Base-by-base conservation (phyloP, 352 stramenopile genomes). In the Pseudoperonospora humuli region DNA sequence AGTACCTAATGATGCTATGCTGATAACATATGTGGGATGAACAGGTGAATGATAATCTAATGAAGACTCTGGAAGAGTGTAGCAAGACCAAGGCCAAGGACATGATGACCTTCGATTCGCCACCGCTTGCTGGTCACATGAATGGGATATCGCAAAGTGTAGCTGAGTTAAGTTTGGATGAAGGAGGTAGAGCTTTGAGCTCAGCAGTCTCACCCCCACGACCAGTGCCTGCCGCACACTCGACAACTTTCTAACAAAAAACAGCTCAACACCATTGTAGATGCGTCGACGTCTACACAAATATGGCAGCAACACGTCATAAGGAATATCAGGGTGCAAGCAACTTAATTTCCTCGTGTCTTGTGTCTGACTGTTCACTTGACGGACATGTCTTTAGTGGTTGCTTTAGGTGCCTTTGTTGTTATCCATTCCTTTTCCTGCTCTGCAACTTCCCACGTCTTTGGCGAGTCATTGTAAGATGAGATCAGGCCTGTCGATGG, bases 41-140 rank as follows among this genome's bases (percentile, higher is more conserved):
- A 29, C 38, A 90, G 78, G 75, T 87, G 15, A 92, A 92, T 43
- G 79, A 92, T 50, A 64, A 75, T 54, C 60, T 92, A 51, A 86
- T 89, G 58, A 84, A 84, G 42, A 77, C 57, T 2, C 45, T 92
- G 19, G 75, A 88, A 18, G 79, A 87, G 52, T 73, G 61, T 33
- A 62, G 33, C 20, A 50, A 68, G 19, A 46, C 37, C 3, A 55
- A 61, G 33, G 44, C 39, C 14, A 56, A 53, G 10, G 51, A 59
- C 35, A 57, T 89, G 39, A 79, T 89, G 17, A 64, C 44, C 10
- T 83, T 85, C 8, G 73, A 88, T 24, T 86, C 71, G 1, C 74
- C 74, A 6, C 64, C 64, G 4, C 57, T 52, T 23, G 61, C 45
- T 11, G 40, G 42, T 35, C 64, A 64, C 6, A 49, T 53, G 20